phyloP scores from a whole-genome alignment of 139 green algal species.

The Chlamydomonas sphaeroides region DNA sequence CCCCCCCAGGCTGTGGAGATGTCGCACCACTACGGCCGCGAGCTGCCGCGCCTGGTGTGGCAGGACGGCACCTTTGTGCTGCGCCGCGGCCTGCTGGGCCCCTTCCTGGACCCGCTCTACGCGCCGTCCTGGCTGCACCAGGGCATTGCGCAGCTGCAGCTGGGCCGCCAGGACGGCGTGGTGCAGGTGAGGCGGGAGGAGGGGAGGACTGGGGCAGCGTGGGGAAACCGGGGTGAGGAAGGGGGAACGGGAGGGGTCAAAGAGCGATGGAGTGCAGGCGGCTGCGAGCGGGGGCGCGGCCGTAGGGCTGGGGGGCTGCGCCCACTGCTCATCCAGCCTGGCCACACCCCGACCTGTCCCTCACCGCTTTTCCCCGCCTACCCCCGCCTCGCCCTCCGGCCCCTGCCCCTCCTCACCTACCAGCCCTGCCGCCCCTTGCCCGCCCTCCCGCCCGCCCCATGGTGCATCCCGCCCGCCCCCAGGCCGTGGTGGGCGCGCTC shows the following conservation, averaged over 20 bases:
- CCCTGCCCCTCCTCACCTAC: not conserved
- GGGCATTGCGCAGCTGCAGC: constrained; percentile 26
- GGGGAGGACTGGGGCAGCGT: too few relatives aligned
- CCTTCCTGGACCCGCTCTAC: constrained; percentile 10
- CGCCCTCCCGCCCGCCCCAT: not conserved
- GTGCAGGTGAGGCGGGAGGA: constrained; percentile 8
- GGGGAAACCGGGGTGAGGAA: too few relatives aligned
- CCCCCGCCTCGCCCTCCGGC: too few relatives aligned
- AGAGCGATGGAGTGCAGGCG: too few relatives aligned
- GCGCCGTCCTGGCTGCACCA: constrained; percentile 19
- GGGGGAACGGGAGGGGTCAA: too few relatives aligned
- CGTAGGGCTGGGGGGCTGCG: too few relatives aligned
- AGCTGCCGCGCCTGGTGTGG: constrained; percentile 21
- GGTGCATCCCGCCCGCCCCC: not conserved
- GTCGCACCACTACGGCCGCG: constrained; percentile 18
- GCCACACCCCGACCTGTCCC: too few relatives aligned
- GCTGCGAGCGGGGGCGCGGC: too few relatives aligned
- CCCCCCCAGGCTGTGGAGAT: constrained; percentile 30
- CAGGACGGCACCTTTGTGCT: not conserved
- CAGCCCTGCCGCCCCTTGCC: not conserved
- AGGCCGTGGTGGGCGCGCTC: constrained; percentile 5
- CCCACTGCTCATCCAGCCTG: too few relatives aligned
- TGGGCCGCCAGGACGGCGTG: not conserved
- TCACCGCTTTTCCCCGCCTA: too few relatives aligned
- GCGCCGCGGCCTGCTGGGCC: constrained; percentile 18